Conservation (phyloP, 2,329 filamentous ascomycete species). For the Colletotrichum sidae region DNA sequence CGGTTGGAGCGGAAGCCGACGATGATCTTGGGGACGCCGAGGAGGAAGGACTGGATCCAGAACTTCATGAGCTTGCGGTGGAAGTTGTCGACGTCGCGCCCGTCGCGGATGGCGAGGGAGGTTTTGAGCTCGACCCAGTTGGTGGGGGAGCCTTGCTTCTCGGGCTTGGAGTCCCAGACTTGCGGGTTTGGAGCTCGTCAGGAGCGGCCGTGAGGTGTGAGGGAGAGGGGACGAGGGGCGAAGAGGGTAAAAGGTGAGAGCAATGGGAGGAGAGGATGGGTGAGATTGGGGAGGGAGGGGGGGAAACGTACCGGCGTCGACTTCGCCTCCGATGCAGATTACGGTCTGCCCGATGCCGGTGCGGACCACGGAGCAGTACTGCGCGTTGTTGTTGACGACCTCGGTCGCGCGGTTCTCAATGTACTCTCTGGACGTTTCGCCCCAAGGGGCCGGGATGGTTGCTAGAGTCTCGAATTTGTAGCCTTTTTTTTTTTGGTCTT, state of each 20-base stretch:
- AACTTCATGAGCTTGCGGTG: constrained; percentile 94
- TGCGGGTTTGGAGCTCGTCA: too few relatives aligned
- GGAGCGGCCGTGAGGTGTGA: too few relatives aligned
- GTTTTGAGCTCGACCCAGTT: constrained; percentile 98
- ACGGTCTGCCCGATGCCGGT: constrained; percentile 84
- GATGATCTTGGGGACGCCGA: constrained; percentile 91
- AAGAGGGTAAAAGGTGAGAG: too few relatives aligned
- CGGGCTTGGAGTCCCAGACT: constrained; percentile 87
- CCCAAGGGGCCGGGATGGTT: constrained; percentile 81
- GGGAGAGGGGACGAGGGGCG: too few relatives aligned
- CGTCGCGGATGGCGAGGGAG: constrained; percentile 75
- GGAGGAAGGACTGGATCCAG: constrained; percentile 95
- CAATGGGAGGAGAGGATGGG: background rate
- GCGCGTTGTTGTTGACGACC: constrained; percentile 87
- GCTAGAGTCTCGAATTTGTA: constrained; percentile 97
- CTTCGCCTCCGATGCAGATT: constrained; percentile 90
- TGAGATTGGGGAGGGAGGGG: constrained; percentile 9
- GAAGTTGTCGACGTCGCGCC: constrained; percentile 79
- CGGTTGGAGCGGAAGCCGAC: constrained; percentile 85
- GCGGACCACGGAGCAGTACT: constrained; percentile 94
- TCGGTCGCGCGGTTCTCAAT: constrained; percentile 82
- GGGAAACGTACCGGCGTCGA: constrained; percentile 78
- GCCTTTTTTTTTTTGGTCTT: constrained; percentile 59
- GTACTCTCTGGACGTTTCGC: constrained; percentile 75
- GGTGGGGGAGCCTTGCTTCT: constrained; percentile 72